Evolutionary conservation across 495 filamentous ascomycete species (phyloP).

Genomic region (Penicillium riverlandense): DNA sequence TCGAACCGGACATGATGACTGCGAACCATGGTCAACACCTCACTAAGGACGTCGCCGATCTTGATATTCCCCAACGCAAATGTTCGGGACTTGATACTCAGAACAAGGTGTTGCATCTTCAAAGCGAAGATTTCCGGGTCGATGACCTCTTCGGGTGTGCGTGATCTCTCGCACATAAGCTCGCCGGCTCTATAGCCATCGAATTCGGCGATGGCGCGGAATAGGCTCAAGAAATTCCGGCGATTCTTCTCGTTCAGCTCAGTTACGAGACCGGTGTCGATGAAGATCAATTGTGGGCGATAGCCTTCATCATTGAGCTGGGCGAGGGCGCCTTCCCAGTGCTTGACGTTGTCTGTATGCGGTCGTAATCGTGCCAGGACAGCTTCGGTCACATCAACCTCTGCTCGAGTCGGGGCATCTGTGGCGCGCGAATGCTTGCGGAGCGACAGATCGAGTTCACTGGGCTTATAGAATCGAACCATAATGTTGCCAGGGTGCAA

Average conservation of each 20-base stretch:
- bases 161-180: slow-evolving; percentile 91
- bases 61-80: slow-evolving; percentile 92
- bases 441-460: slow-evolving; percentile 56
- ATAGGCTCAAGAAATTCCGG: slow-evolving; percentile 89
- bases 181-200: slow-evolving; percentile 93
- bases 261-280: slow-evolving; percentile 94
- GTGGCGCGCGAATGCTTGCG: slow-evolving; percentile 44
- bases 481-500: slow-evolving; percentile 98
- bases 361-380: slow-evolving; percentile 76
- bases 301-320: slow-evolving; percentile 87
- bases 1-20: slow-evolving; percentile 90
- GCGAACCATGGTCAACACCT: slow-evolving; percentile 89
- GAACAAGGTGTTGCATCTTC: slow-evolving; percentile 92
- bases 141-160: slow-evolving; percentile 82
- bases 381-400: slow-evolving; percentile 76
- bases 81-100: slow-evolving; percentile 81
- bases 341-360: slow-evolving; percentile 51
- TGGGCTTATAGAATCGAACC: slow-evolving; percentile 94
- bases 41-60: slow-evolving; percentile 88
- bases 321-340: slow-evolving; percentile 66
- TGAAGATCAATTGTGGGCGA: slow-evolving; percentile 92
- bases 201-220: slow-evolving; percentile 93
- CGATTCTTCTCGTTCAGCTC: slow-evolving; percentile 84
- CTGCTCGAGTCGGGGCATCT: slow-evolving; percentile 40
- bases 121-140: slow-evolving; percentile 85